Evolutionary conservation across 306 rosid genomes (phyloP), one percentile per base, ranked within the genome.

Genomic region (Fragaria vesca): DNA sequence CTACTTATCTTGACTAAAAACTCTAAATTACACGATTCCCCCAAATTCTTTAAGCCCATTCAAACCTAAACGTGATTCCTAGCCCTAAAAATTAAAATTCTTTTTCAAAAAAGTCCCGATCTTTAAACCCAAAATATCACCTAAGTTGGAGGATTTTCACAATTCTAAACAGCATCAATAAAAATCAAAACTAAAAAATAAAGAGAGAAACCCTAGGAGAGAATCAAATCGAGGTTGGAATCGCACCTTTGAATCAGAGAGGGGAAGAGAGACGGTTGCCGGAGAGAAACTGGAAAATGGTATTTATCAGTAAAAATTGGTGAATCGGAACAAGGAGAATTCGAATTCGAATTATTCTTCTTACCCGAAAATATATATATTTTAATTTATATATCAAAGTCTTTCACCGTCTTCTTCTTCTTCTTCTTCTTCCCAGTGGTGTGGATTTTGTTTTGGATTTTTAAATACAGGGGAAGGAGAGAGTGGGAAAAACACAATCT

Each of bases 211-310:
- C 73, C 82, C 71, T 63, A 65, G 66, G 7, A 21, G 24, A 21
- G 11, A 8, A 54, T 16, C 62, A 12, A 42, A 55, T 32, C 2
- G 21, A n/a, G 34, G 63, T 15, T 42, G 26, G 55, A 75, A 66
- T 60, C 42, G 61, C 46, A 83, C 84, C 79, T 76, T 8, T 71
- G 17, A 18, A 60, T 30, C 61, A 12, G 75, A 21, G 46, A 46
- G 4, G 28, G 36, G 8, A 38, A 42, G 66, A 61, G 36, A 28
- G 24, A 55, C 36, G 63, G 58, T 6, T 2, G 48, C 17, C 18
- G 11, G 32, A 48, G 38, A 50, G 8, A 30, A 9, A 26, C 78
- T 10, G 57, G 17, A 21, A 2, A 10, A 60, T 42, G 28, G 17
- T 32, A 30, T 61, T 8, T 62, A 13, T 11, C 3, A 65, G 45